Evolutionary conservation across 331 rosid species (phyloP), one percentile per base, ranked within the genome.

Genomic region (Rosa hybrid): DNA sequence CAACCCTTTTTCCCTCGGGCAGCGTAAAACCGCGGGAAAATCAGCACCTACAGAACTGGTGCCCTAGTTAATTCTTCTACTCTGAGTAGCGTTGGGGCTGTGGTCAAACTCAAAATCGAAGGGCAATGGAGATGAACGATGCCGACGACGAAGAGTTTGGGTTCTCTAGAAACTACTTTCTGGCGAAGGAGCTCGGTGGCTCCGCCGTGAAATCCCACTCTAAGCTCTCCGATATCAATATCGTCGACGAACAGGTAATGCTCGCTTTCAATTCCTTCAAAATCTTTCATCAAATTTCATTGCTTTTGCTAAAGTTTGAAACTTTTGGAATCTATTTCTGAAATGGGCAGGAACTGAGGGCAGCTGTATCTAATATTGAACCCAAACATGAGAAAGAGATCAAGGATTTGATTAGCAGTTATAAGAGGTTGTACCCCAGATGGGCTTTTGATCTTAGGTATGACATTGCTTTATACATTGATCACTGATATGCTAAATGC

Each of bases 161-260:
- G 53, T 91, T 90, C 88, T 91, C 96, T 0, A 89, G 99, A 83
- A 91, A 91, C 75, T 95, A 95, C 84, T 95, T 95, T 84, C 88
- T 95, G 74, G 90, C 98, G 0, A 94, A 92, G 86, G 98, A 92
- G 84, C 56, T 81, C 54, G 85, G 91, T 8, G 88, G 94, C 68
- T 84, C 98, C 0, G 85, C 81, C 12, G 91, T 90, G 87, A 93
- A 91, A 86, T 92, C 99, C 0, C 70, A 83, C 12, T 77, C 62
- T 64, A 93, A 90, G 75, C 86, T 95, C 77, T 87, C 97, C 0
- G 97, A 93, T 63, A 89, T 95, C 63, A 73, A 85, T 34, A 81
- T 91, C 59, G 97, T 93, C n/a, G 98, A 91, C 76, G 98, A 95
- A 62, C 93, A 91, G 96, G 98, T 90, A 42, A 38, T 3, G 7